Conservation (phyloP, 306 rosid species). For the Fragaria iinumae region DNA sequence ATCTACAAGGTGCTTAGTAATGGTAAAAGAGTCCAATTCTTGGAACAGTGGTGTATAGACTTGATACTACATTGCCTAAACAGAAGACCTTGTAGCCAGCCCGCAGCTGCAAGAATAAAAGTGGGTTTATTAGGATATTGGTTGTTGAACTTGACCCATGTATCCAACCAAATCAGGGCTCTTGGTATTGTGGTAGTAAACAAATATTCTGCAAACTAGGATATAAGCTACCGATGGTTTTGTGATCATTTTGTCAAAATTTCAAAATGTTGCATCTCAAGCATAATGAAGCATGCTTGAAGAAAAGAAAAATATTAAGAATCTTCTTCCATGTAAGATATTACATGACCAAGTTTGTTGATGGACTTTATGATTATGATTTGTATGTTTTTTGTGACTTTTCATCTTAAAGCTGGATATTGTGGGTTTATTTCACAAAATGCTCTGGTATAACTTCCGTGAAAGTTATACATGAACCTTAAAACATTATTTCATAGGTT, state of each 20-base stretch:
- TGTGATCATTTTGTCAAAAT: not conserved
- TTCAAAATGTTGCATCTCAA: not conserved
- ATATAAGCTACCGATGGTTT: not conserved
- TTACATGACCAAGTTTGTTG: not conserved
- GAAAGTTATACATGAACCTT: not conserved
- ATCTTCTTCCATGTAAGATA: not conserved
- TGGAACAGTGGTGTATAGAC: not conserved
- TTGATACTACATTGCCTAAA: not conserved
- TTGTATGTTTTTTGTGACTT: not conserved
- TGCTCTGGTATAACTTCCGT: not conserved
- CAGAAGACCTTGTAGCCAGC: not conserved
- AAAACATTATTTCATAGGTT: not conserved
- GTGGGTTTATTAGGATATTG: not conserved
- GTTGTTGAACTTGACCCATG: not conserved
- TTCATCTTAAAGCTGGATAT: slow-evolving; percentile 2
- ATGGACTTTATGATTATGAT: not conserved
- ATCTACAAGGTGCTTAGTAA: not conserved
- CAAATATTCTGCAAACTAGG: not conserved
- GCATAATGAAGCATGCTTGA: not conserved
- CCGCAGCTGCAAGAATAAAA: not conserved
- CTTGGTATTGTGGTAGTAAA: not conserved
- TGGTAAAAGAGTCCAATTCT: not conserved
- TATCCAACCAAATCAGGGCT: not conserved
- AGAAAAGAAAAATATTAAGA: not conserved
- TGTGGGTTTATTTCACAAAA: not conserved